Conservation (phyloP, 306 rosid species). For the Trichosanthes cucumerina region DNA sequence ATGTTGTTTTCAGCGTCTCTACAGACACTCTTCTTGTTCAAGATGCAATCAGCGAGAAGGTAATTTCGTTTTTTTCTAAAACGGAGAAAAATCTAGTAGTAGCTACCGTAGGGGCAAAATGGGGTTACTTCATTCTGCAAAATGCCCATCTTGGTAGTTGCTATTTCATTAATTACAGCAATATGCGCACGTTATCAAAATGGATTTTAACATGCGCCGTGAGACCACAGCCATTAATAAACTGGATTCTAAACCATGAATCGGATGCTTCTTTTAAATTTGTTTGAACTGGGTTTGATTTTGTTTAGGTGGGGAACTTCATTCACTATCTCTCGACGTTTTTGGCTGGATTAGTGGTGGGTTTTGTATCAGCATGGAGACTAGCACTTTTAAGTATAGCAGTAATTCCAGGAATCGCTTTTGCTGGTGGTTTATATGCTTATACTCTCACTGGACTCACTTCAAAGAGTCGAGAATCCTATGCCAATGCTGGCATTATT, state of each 20-base stretch:
- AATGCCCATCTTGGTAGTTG: constrained; percentile 9
- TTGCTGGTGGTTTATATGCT: constrained; percentile 95
- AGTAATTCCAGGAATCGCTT: constrained; percentile 95
- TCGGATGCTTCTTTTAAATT: not conserved
- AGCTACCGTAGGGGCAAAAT: not conserved
- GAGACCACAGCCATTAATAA: not conserved
- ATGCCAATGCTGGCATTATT: constrained; percentile 88
- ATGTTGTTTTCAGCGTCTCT: constrained; percentile 90
- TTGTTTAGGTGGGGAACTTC: constrained; percentile 79
- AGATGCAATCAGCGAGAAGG: constrained; percentile 99
- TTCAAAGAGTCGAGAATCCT: constrained; percentile 89
- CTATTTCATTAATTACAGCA: constrained; percentile 12
- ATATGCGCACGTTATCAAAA: constrained; percentile 16
- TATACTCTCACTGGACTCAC: constrained; percentile 96
- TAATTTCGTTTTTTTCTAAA: constrained; percentile 4
- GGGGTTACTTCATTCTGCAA: constrained; percentile 7
- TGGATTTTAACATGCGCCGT: constrained; percentile 8
- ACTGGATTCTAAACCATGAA: not conserved
- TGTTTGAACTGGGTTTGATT: not conserved
- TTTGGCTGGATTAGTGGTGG: constrained; percentile 95
- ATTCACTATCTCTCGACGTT: constrained; percentile 95
- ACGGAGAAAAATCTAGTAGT: not conserved
- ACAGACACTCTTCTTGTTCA: constrained; percentile 95
- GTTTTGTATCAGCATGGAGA: constrained; percentile 97
- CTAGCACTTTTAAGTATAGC: constrained; percentile 91